Base-by-base conservation (phyloP, 306 rosid species). In the Acacia melanoxylon region DNA sequence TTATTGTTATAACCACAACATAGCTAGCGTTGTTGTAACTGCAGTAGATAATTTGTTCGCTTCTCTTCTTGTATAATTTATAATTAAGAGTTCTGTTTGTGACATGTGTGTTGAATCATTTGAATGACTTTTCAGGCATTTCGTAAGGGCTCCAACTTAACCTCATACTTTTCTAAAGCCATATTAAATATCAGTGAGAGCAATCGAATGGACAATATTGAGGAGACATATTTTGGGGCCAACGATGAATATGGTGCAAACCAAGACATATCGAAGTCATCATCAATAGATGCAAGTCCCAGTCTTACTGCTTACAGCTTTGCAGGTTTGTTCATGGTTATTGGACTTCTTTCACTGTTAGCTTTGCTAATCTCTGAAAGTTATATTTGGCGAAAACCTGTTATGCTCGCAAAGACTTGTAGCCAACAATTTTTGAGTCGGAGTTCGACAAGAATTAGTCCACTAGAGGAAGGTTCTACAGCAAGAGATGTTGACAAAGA, bases 91-190 rank as follows among this genome's bases (percentile, higher is more conserved):
- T 19, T 22, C 13, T 12, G 14, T 56, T 56, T n/a, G 27, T 56
- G 27, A n/a, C 27, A 8, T n/a, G 63, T 56, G 10, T 56, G 25
- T 56, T 56, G 27, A 56, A 56, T 8, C 12, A 63, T 63, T 27
- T 14, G 61, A 41, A 42, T 6, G 16, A 8, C n/a, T 40, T 68
- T 70, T 15, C 74, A 81, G 84, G 84, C 74, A 62, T 81, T 81
- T 10, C 74, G 68, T 0, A 8, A n/a, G 10, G 27, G 29, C 5
- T 81, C 84, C 41, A 73, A 10, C 31, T 27, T 81, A 48, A 81
- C 79, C n/a, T 8, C 67, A 0, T 22, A 73, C 79, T 81, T 81
- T 81, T 81, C 84, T n/a, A 73, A 66, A 73, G 79, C 79, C 25
- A 48, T 81, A n/a, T 40, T 81, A 31, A 73, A 72, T 41, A 41